Base-by-base conservation (phyloP, 2,329 filamentous ascomycete genomes). In the Shiraia sp. region DNA sequence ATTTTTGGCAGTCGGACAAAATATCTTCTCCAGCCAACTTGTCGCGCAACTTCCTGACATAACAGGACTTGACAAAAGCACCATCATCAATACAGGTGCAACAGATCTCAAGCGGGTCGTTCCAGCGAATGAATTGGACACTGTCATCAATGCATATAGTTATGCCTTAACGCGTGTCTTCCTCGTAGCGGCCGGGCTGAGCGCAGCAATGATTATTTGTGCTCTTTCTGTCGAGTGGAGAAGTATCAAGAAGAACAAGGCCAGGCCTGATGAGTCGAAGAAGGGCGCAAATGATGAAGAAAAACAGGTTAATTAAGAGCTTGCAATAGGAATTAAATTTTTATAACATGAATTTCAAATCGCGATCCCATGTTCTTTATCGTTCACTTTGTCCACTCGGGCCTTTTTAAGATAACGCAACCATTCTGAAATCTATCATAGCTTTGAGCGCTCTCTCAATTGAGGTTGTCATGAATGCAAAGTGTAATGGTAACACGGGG, bases 71-170 rank as follows among this genome's bases (percentile, higher is more conserved):
- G 44, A 59, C 22, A 38, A 42, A 3, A n/a, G 41, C 19, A 30
- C 28, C 7, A 53, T 60, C 22, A 42, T 59, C 14, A 38, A 56
- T 12, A 55, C 50, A 1, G 79, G 79, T 17, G 78, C 78, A 0
- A 88, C 84, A 0, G 75, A 81, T 25, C 70, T 90, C 10, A 74
- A 76, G 33, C 50, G 53, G 13, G 59, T 73, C 2, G 79, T 88
- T n/a, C 70, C 78, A 0, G 50, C 67, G 0, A 55, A 79, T 38
- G 77, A 75, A 38, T 61, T 83, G 5, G 61, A 62, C 4, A 66
- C 70, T 0, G 82, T 90, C 1, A 69, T 82, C 1, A 51, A 72
- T 1, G 83, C 82, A 0, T 88, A 88, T 66, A 87, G 86, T 56
- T 65, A 72, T 15, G 73, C 82, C 0, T 62, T 88, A 15, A 75